Conservation (phyloP, 768 basidiomycete species). For the Cyathus striatus region DNA sequence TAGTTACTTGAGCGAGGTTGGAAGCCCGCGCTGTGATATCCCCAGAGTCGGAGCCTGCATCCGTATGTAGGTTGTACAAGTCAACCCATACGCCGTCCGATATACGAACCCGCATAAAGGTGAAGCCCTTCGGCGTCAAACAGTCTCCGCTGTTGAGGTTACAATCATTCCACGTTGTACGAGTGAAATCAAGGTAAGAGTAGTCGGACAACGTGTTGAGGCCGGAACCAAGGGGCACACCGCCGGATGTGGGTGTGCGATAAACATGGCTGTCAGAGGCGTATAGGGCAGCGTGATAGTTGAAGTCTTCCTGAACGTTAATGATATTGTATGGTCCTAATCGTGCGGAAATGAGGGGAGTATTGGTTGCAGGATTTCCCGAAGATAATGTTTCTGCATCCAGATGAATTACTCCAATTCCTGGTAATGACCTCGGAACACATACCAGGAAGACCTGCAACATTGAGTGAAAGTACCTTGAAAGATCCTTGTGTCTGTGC, state of each 20-base stretch:
- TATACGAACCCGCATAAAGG: slow-evolving; percentile 24
- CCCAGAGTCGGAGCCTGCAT: slow-evolving; percentile 26
- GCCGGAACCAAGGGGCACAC: slow-evolving; percentile 26
- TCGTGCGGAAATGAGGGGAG: slow-evolving; percentile 25
- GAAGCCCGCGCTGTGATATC: slow-evolving; percentile 24
- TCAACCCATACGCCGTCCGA: slow-evolving; percentile 27
- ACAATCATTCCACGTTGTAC: slow-evolving; percentile 23
- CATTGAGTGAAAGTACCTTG: slow-evolving; percentile 24
- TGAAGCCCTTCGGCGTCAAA: slow-evolving; percentile 35
- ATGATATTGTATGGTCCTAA: slow-evolving; percentile 24
- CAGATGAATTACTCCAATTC: neutral
- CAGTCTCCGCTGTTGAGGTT: slow-evolving; percentile 26
- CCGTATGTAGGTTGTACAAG: slow-evolving; percentile 32
- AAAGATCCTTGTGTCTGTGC: slow-evolving; percentile 18
- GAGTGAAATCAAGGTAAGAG: slow-evolving; percentile 24
- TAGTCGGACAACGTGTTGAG: slow-evolving; percentile 32
- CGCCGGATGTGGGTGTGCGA: slow-evolving; percentile 32
- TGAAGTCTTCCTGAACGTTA: slow-evolving; percentile 33
- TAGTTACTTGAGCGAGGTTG: slow-evolving; percentile 26
- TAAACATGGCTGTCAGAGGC: slow-evolving; percentile 26
- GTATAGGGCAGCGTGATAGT: slow-evolving; percentile 30
- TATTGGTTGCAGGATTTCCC: slow-evolving; percentile 20
- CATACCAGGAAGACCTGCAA: slow-evolving; percentile 28
- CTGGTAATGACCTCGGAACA: neutral
- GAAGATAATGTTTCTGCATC: slow-evolving; percentile 20